phyloP scores from a whole-genome alignment of 2,329 filamentous ascomycete species.

The Aspergillus chevalieri region DNA sequence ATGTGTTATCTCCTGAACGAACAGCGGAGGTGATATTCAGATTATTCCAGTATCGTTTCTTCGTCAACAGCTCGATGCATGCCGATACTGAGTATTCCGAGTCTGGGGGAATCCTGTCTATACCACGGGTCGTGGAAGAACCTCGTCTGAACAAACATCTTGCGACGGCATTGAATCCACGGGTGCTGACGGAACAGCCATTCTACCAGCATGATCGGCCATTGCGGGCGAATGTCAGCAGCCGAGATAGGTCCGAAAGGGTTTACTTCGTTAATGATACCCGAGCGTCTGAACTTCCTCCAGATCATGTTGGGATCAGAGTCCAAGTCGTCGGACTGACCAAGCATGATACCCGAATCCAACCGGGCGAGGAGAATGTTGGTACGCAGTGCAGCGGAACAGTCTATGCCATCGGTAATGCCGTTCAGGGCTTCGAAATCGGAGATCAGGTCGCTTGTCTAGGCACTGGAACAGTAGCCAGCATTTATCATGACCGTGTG shows the following conservation, averaged over 20 bases:
- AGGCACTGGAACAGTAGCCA: constrained; percentile 11
- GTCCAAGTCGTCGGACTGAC: constrained; percentile 27
- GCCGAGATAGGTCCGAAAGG: not conserved
- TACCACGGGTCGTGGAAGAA: constrained; percentile 20
- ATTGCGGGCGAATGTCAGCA: constrained; percentile 5
- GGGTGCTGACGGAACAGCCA: constrained; percentile 2
- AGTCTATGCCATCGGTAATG: constrained; percentile 13
- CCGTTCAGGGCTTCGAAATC: constrained; percentile 7
- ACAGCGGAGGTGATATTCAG: constrained; percentile 7
- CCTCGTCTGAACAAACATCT: constrained; percentile 4
- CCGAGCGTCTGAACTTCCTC: constrained; percentile 1
- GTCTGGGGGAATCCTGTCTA: constrained; percentile 11
- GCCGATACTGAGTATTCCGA: constrained; percentile 22
- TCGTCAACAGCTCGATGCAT: not conserved
- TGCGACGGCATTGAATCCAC: not conserved
- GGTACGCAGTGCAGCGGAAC: constrained; percentile 16
- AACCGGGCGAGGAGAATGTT: not conserved
- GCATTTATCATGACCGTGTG: constrained; percentile 9
- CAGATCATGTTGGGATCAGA: constrained; percentile 25
- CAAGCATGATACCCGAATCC: constrained; percentile 18
- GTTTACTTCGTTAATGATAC: constrained; percentile 9
- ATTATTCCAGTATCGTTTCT: constrained; percentile 9
- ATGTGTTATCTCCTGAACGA: constrained; percentile 1
- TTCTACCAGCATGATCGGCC: constrained; percentile 9
- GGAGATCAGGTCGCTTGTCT: constrained; percentile 22